A percentile compares a stretch with the other conserved stretches of the same genome.
Evolutionary conservation across 2,329 filamentous ascomycete genomes (phyloP).

Genomic region (Alternaria sp.): DNA sequence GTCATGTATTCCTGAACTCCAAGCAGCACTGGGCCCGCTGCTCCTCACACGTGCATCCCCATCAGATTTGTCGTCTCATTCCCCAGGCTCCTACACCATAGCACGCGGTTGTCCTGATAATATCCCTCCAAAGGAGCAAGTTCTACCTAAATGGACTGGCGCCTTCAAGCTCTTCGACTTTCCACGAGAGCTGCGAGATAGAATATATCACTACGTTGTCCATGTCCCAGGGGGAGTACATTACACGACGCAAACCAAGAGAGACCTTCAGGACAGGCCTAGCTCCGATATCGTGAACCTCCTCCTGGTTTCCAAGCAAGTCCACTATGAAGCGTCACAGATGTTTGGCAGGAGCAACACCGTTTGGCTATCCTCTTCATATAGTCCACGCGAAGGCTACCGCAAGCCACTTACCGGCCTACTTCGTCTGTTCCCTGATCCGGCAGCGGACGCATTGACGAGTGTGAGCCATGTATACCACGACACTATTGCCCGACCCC

Average conservation of each 20-base stretch:
- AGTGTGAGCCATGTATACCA: constrained; percentile 5
- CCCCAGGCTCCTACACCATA: neutral
- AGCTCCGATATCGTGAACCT: constrained; percentile 14
- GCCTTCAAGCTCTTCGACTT: constrained; percentile 13
- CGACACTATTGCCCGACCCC: neutral
- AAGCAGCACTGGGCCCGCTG: constrained; percentile 20
- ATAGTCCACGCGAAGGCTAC: neutral
- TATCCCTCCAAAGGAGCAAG: neutral
- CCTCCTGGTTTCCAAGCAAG: constrained; percentile 24
- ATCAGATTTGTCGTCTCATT: neutral
- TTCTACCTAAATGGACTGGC: constrained; percentile 18
- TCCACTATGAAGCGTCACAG: constrained; percentile 29
- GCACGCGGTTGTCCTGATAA: neutral
- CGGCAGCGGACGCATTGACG: constrained; percentile 7
- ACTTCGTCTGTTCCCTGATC: constrained; percentile 28
- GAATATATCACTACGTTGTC: constrained; percentile 27
- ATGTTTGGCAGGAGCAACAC: constrained; percentile 25
- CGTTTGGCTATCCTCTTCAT: constrained; percentile 9
- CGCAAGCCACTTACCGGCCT: constrained; percentile 8
- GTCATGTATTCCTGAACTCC: constrained; percentile 21
- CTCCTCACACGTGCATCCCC: constrained; percentile 11
- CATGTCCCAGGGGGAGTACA: constrained; percentile 16
- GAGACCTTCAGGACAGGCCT: neutral
- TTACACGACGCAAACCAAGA: constrained; percentile 8
- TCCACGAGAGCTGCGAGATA: constrained; percentile 34